Percentiles rank a stretch among this genome's conserved stretches.
Evolutionary conservation across 2,329 filamentous ascomycete species (phyloP).

Genomic region (Pezicula carpinea): DNA sequence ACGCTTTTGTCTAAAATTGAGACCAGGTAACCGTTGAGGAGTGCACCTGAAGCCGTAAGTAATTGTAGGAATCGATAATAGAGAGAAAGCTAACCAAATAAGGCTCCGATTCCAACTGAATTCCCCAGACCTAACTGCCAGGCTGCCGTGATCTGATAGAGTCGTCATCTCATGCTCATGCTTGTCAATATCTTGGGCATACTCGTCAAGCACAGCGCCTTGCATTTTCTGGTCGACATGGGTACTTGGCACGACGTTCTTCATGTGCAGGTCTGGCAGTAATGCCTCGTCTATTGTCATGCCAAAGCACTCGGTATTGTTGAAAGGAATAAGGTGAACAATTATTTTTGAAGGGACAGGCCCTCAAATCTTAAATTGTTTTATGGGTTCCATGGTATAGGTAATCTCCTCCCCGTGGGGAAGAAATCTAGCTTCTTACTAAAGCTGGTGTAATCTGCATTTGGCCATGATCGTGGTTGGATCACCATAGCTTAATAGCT

Average conservation of each 20-base stretch:
- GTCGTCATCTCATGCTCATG: slow-evolving; percentile 2
- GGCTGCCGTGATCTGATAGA: slow-evolving; percentile 5
- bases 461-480: too few relatives aligned
- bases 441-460: too few relatives aligned
- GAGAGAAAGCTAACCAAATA: slow-evolving; percentile 1
- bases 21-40: slow-evolving; percentile 41
- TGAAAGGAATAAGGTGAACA: too few relatives aligned
- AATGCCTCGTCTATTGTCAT: background rate
- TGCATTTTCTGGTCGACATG: slow-evolving; percentile 2
- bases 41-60: slow-evolving; percentile 20
- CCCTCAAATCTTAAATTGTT: too few relatives aligned
- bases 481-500: too few relatives aligned
- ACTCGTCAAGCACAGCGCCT: slow-evolving; percentile 2
- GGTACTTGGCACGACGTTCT: background rate
- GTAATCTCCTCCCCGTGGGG: too few relatives aligned
- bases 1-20: slow-evolving; percentile 44
- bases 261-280: background rate
- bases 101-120: slow-evolving; percentile 3
- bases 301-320: too few relatives aligned
- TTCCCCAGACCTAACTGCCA: slow-evolving; percentile 6
- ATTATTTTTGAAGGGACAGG: too few relatives aligned
- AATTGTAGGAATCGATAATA: background rate
- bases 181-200: slow-evolving; percentile 2
- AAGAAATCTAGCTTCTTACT: too few relatives aligned
- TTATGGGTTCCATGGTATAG: too few relatives aligned